phyloP scores from a whole-genome alignment of 2,329 filamentous ascomycete genomes.

The Phyllosticta capitalensis region DNA sequence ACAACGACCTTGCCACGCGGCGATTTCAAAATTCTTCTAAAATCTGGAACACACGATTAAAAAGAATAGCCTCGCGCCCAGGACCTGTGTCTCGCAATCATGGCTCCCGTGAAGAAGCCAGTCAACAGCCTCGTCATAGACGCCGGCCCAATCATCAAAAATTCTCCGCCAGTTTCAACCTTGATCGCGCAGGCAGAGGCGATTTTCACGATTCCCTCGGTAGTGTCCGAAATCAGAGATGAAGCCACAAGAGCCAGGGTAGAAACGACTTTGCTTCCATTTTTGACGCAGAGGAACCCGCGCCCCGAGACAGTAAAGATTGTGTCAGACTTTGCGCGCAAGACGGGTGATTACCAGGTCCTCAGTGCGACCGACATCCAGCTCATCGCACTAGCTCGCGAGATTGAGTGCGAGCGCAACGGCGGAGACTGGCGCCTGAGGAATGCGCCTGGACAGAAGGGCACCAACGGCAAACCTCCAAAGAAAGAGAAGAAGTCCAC shows the following conservation, averaged over 20 bases:
- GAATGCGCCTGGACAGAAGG: slow-evolving; percentile 68
- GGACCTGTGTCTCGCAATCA: slow-evolving; percentile 11
- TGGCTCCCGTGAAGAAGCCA: slow-evolving; percentile 45
- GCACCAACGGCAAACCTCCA: slow-evolving; percentile 60
- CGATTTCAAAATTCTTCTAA: neutral
- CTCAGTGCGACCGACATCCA: slow-evolving; percentile 84
- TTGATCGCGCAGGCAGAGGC: slow-evolving; percentile 67
- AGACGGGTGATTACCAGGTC: slow-evolving; percentile 81
- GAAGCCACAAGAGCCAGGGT: slow-evolving; percentile 68
- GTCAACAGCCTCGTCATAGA: slow-evolving; percentile 82
- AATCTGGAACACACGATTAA: neutral
- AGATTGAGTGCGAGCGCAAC: slow-evolving; percentile 86
- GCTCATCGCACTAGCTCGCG: slow-evolving; percentile 81
- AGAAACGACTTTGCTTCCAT: slow-evolving; percentile 76
- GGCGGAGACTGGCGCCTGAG: slow-evolving; percentile 81
- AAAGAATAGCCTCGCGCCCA: neutral
- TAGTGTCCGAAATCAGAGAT: slow-evolving; percentile 82
- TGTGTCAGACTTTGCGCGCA: slow-evolving; percentile 74
- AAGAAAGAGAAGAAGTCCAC: slow-evolving; percentile 20
- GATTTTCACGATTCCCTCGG: slow-evolving; percentile 62
- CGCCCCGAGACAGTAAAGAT: slow-evolving; percentile 67
- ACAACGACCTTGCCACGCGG: neutral
- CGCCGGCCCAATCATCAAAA: slow-evolving; percentile 86
- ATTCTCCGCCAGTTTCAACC: slow-evolving; percentile 75
- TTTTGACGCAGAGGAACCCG: slow-evolving; percentile 68